Evolutionary conservation across 495 filamentous ascomycete species (phyloP), one percentile per base, ranked within the genome.

Genomic region (Aspergillus diversus): DNA sequence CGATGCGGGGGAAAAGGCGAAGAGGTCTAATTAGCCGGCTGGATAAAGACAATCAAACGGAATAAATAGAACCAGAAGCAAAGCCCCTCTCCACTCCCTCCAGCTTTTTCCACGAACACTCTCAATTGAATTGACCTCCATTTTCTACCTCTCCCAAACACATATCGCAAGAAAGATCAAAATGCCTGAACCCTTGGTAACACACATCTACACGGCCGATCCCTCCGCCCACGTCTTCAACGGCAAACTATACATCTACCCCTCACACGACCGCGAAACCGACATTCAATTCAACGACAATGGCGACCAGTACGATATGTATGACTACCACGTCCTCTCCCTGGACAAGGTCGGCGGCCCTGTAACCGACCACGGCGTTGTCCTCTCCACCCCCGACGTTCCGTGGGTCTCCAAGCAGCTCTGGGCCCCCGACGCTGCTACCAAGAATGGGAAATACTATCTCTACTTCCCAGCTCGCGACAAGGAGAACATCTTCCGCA

Each of bases 251-350:
- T 84, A 83, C 76, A 77, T 84, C 53, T 84, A 79, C 69, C 79
- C 82, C 33, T 81, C 80, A 0, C 71, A 81, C 39, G 82, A 81
- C 51, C 71, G 71, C 31, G 66, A 74, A 52, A 81, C 79, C 17
- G 71, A 72, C 35, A 73, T 81, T 55, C 65, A 74, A 53, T 89
- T 88, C 67, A 90, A 91, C 80, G 89, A 92, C 80, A 89, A 89
- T 80, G 89, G 89, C 73, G 89, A 91, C 77, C 89, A 92, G 73
- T 92, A 91, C 73, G 89, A 88, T 78, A 92, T 92, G 89, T 75
- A 71, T 12, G 80, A 81, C 64, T 77, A 83, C 65, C 79, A 84
- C 63, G 82, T 83, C 60, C 80, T 82, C 68, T 83, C 80, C 1
- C 76, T 81, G 63, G 65, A 73, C 37, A 71, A 70, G 16, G 56